Evolutionary conservation across 2,329 filamentous ascomycete genomes (phyloP).

Genomic region (Epichloe sp.): DNA sequence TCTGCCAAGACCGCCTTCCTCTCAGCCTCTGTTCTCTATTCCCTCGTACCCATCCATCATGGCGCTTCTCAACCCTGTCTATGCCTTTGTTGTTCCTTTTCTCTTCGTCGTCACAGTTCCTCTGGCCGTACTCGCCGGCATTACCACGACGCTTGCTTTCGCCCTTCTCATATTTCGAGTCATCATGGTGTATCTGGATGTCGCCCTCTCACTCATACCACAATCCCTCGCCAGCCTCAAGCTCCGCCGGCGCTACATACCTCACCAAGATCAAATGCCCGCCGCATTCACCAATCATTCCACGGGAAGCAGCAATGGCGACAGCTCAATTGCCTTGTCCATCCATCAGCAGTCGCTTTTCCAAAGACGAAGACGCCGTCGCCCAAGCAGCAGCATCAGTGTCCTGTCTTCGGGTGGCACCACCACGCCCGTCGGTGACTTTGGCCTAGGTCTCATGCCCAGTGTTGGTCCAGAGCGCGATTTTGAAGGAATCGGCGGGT

Average conservation of each 20-base stretch:
- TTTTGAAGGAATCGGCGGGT: slow-evolving; percentile 47
- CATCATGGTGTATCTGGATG: slow-evolving; percentile 48
- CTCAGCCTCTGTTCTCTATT: too few relatives aligned
- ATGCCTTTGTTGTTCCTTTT: slow-evolving; percentile 46
- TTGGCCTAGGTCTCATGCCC: slow-evolving; percentile 28
- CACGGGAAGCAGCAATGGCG: slow-evolving; percentile 8
- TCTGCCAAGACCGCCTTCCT: not conserved
- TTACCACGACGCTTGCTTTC: slow-evolving; percentile 51
- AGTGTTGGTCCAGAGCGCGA: slow-evolving; percentile 40
- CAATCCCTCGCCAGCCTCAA: slow-evolving; percentile 36
- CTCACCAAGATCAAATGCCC: not conserved
- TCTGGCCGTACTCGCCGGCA: slow-evolving; percentile 46
- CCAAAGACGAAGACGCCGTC: slow-evolving; percentile 17
- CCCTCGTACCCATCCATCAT: slow-evolving; percentile 20
- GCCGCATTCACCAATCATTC: slow-evolving; percentile 10
- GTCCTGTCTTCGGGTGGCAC: slow-evolving; percentile 19
- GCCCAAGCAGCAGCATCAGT: slow-evolving; percentile 22
- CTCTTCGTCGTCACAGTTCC: slow-evolving; percentile 50
- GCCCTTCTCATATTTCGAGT: slow-evolving; percentile 47
- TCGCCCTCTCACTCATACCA: slow-evolving; percentile 43
- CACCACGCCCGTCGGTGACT: slow-evolving; percentile 21
- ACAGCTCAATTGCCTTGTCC: slow-evolving; percentile 7
- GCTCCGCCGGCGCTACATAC: slow-evolving; percentile 14
- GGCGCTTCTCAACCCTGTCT: slow-evolving; percentile 40
- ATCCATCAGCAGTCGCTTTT: slow-evolving; percentile 5